Conservation (phyloP, 495 filamentous ascomycete species). For the Penicillium salamii region DNA sequence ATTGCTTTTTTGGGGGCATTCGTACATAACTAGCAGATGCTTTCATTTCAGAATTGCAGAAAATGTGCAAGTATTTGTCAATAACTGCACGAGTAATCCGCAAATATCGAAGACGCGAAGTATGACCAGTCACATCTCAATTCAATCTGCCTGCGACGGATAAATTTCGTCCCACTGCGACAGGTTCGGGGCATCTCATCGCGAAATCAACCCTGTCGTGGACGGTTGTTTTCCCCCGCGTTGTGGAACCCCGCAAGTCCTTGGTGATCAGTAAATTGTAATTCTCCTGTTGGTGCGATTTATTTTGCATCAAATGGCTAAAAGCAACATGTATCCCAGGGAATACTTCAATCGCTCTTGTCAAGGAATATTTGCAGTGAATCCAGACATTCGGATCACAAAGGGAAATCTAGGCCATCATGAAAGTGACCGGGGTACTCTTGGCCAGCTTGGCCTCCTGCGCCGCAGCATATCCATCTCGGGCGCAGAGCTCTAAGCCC, state of each 20-base stretch:
- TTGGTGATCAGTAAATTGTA: background rate
- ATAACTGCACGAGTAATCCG: too few relatives aligned
- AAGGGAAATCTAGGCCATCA: background rate
- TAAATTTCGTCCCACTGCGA: background rate
- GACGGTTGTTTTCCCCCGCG: background rate
- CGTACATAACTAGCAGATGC: too few relatives aligned
- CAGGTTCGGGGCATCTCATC: background rate
- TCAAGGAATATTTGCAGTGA: too few relatives aligned
- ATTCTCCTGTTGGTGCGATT: conserved; percentile 4
- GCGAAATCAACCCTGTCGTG: background rate
- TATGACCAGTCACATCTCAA: too few relatives aligned
- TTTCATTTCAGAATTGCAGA: too few relatives aligned
- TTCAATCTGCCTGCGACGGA: too few relatives aligned
- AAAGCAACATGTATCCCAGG: background rate
- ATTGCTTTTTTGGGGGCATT: too few relatives aligned
- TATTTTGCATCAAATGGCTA: background rate
- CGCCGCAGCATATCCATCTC: background rate
- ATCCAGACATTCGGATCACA: background rate
- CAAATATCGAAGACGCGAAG: too few relatives aligned
- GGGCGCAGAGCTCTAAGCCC: conserved; percentile 8
- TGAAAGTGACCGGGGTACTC: background rate
- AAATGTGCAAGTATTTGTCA: too few relatives aligned
- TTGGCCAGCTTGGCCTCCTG: background rate
- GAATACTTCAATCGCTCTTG: too few relatives aligned
- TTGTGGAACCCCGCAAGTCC: background rate